Percentiles rank a stretch among this genome's conserved stretches.
Evolutionary conservation across 352 stramenopile genomes (phyloP).

Genomic region (Globisporangium splendens): DNA sequence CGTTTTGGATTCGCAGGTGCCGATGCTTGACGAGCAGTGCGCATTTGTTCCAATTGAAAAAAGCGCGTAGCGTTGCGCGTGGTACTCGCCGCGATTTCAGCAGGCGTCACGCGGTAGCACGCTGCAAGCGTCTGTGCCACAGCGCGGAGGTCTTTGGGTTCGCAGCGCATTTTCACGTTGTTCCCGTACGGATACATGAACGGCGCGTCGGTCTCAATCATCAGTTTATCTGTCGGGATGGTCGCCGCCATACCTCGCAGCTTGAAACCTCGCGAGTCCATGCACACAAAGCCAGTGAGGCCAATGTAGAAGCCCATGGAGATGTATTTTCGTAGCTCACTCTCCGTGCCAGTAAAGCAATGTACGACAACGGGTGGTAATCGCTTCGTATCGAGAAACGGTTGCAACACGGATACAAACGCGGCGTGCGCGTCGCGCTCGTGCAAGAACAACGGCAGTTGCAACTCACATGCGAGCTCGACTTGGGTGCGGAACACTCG

Average conservation of each 20-base stretch:
- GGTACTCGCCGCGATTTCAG: slow-evolving; percentile 38
- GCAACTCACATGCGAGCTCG: slow-evolving; percentile 69
- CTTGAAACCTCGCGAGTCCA: slow-evolving; percentile 44
- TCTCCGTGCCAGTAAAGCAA: slow-evolving; percentile 64
- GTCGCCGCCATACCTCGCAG: slow-evolving; percentile 36
- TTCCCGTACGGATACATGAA: slow-evolving; percentile 72
- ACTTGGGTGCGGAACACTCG: slow-evolving; percentile 89
- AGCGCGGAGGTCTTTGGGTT: slow-evolving; percentile 58
- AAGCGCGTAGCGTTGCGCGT: slow-evolving; percentile 51
- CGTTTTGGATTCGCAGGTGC: background rate
- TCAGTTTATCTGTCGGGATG: slow-evolving; percentile 52
- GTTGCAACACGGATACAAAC: slow-evolving; percentile 39
- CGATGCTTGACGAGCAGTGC: slow-evolving; percentile 4
- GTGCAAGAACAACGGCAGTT: slow-evolving; percentile 94
- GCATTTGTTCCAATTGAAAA: slow-evolving; percentile 32
- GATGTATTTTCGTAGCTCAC: slow-evolving; percentile 53
- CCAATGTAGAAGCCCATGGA: slow-evolving; percentile 69
- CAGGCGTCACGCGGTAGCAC: slow-evolving; percentile 32
- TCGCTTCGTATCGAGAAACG: slow-evolving; percentile 25
- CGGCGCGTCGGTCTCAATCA: slow-evolving; percentile 76
- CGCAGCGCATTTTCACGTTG: slow-evolving; percentile 37
- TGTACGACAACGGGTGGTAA: slow-evolving; percentile 63
- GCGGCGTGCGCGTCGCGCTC: slow-evolving; percentile 59
- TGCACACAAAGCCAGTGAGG: slow-evolving; percentile 68
- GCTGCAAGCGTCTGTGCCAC: slow-evolving; percentile 57